Conservation (phyloP, 2,329 filamentous ascomycete genomes). For the Pseudogymnoascus verrucosus region DNA sequence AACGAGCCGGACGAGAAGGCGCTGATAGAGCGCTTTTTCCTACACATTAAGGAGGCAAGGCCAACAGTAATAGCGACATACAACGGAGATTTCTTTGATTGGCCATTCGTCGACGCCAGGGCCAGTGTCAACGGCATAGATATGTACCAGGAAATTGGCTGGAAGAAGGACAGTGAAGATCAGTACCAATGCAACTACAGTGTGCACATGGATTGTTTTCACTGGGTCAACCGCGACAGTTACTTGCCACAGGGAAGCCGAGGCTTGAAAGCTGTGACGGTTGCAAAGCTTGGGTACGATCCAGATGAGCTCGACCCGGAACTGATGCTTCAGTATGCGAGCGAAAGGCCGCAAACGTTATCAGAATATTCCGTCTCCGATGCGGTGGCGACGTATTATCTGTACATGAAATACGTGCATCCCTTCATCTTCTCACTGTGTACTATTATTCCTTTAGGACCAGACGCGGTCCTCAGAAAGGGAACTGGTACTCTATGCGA, state of each 20-base stretch:
- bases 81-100: slow-evolving; percentile 99
- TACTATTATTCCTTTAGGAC: slow-evolving; percentile 87
- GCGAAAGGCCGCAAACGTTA: slow-evolving; percentile 83
- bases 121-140: slow-evolving; percentile 93
- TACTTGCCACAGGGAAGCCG: slow-evolving; percentile 95
- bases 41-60: slow-evolving; percentile 87
- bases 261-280: slow-evolving; percentile 94
- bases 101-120: slow-evolving; percentile 93
- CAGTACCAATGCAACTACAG: slow-evolving; percentile 95
- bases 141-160: slow-evolving; percentile 98
- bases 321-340: slow-evolving; percentile 88
- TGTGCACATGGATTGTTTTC: slow-evolving; percentile 97
- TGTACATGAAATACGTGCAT: slow-evolving; percentile 99
- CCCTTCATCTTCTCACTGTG: slow-evolving; percentile 98
- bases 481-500: slow-evolving; percentile 98
- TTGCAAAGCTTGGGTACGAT: slow-evolving; percentile 96
- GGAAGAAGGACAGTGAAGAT: slow-evolving; percentile 89
- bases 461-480: slow-evolving; percentile 88
- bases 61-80: slow-evolving; percentile 99
- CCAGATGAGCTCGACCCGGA: slow-evolving; percentile 96
- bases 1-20: slow-evolving; percentile 92
- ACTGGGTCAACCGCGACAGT: slow-evolving; percentile 98
- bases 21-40: slow-evolving; percentile 83
- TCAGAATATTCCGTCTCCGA: slow-evolving; percentile 98
- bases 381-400: slow-evolving; percentile 95